Percentiles rank a stretch among this genome's conserved stretches.
Evolutionary conservation across 1,139 yeast species (phyloP).

Genomic region (Hansenula lynferdii): DNA sequence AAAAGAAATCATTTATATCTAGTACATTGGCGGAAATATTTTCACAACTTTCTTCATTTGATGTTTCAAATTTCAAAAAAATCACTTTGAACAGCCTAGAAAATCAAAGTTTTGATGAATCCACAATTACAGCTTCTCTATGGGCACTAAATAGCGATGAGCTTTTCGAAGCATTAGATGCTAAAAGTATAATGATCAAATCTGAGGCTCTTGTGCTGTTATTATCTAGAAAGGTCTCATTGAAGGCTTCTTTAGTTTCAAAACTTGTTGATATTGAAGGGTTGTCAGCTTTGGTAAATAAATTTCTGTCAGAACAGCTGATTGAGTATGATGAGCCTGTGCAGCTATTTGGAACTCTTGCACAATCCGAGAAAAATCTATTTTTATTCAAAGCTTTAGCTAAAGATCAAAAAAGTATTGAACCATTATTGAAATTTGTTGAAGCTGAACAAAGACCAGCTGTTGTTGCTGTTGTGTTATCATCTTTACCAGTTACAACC

Average conservation of each 20-base stretch:
- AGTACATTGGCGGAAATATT: conserved; percentile 37
- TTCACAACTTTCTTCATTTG: conserved; percentile 25
- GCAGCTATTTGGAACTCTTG: conserved; percentile 5
- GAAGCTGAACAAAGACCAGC: conserved; percentile 2
- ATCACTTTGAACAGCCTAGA: not conserved
- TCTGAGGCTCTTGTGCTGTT: conserved; percentile 8
- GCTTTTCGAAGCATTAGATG: conserved; percentile 6
- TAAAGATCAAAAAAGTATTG: not conserved
- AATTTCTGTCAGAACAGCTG: conserved; percentile 10
- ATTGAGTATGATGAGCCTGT: conserved; percentile 13
- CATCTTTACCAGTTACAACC: conserved; percentile 7
- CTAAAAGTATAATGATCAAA: conserved; percentile 6
- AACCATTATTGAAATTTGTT: conserved; percentile 9
- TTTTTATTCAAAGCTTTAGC: conserved; percentile 8
- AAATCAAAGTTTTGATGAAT: conserved; percentile 3
- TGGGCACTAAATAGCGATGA: conserved; percentile 16
- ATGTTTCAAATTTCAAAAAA: conserved; percentile 8
- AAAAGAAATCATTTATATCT: conserved; percentile 27
- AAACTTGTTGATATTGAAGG: not conserved
- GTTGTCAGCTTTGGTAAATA: conserved; percentile 3
- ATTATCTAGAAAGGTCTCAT: conserved; percentile 10
- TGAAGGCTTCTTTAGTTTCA: conserved; percentile 8
- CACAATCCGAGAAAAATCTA: conserved; percentile 2
- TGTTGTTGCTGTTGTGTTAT: conserved; percentile 14
- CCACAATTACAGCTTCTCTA: conserved; percentile 14